A percentile compares a stretch with the other conserved stretches of the same genome.
phyloP scores from a whole-genome alignment of 768 basidiomycete species.

The Lyophyllum decastes region DNA sequence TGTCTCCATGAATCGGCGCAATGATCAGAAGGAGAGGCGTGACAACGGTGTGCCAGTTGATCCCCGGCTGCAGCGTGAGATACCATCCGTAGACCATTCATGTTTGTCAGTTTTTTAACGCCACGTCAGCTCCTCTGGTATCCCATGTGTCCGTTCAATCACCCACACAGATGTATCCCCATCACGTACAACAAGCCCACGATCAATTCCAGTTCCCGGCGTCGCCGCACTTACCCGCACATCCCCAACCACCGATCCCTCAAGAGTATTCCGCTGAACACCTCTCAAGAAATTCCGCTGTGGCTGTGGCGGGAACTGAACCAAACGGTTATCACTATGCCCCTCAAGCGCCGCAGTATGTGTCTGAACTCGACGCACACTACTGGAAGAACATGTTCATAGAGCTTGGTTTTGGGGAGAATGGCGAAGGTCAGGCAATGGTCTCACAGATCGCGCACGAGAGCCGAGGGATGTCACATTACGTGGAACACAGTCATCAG shows the following conservation, averaged over 20 bases:
- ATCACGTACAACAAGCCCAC: constrained; percentile 32
- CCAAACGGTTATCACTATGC: constrained; percentile 29
- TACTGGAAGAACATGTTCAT: constrained; percentile 79
- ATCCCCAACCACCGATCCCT: constrained; percentile 24
- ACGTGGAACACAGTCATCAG: constrained; percentile 25
- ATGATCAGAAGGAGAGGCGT: constrained; percentile 35
- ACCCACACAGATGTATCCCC: constrained; percentile 35
- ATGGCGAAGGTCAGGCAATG: constrained; percentile 31
- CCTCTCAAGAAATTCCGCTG: constrained; percentile 7
- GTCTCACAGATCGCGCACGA: constrained; percentile 21
- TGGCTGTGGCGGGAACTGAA: constrained; percentile 12
- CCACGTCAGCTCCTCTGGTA: constrained; percentile 23
- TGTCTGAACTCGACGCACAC: constrained; percentile 61
- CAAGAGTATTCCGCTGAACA: constrained; percentile 18
- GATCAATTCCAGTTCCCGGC: constrained; percentile 46
- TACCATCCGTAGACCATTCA: constrained; percentile 3
- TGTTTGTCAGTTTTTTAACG: neutral
- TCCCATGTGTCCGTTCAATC: constrained; percentile 27
- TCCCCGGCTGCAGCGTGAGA: constrained; percentile 55
- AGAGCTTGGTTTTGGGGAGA: constrained; percentile 68
- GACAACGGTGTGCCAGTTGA: constrained; percentile 50
- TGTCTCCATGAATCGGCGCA: constrained; percentile 52
- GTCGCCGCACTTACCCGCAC: constrained; percentile 35
- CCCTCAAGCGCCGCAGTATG: constrained; percentile 40
- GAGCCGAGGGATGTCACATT: constrained; percentile 23